These are phyloP conservation scores for Piromyces finnis DNA, from an alignment of 192 early-diverging fungal genomes.

Conservation along the genomic window DNA sequence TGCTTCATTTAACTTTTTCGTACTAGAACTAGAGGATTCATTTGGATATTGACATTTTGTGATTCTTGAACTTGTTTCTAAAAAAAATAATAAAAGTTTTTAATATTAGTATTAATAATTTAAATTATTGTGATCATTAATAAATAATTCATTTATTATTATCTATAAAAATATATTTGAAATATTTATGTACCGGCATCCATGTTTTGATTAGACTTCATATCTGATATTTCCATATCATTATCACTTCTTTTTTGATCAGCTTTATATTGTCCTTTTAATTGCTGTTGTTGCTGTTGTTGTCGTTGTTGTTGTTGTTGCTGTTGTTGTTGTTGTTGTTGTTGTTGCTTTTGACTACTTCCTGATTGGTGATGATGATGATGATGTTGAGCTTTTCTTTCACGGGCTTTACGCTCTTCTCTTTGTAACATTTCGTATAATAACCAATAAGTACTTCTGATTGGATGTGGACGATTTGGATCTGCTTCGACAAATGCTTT, in stretches of 20 bases:
- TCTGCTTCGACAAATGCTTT: constrained; percentile 13
- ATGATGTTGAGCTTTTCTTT: not conserved
- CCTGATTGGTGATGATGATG: not conserved
- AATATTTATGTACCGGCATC: not conserved
- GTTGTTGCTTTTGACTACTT: not conserved
- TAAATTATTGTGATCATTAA: no score
- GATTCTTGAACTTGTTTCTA: no score
- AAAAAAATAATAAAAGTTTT: no score
- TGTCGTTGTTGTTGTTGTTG: no score
- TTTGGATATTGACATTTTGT: no score
- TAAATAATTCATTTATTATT: no score
- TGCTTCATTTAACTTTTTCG: not conserved
- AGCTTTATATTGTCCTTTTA: not conserved
- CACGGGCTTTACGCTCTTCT: constrained; percentile 9
- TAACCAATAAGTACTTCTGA: constrained; percentile 28
- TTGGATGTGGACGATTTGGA: constrained; percentile 9
- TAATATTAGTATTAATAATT: no score
- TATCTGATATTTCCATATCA: not conserved
- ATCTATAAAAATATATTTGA: no score
- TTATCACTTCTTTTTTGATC: not conserved
- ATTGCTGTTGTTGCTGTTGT: not conserved
- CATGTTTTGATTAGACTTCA: not conserved
- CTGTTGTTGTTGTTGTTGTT: no score
- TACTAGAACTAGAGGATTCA: not conserved
- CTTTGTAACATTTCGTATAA: constrained; percentile 26